A percentile compares a stretch with the other conserved stretches of the same genome.
Evolutionary conservation across 2,329 filamentous ascomycete genomes (phyloP).

Genomic region (Coniochaeta pulveracea): DNA sequence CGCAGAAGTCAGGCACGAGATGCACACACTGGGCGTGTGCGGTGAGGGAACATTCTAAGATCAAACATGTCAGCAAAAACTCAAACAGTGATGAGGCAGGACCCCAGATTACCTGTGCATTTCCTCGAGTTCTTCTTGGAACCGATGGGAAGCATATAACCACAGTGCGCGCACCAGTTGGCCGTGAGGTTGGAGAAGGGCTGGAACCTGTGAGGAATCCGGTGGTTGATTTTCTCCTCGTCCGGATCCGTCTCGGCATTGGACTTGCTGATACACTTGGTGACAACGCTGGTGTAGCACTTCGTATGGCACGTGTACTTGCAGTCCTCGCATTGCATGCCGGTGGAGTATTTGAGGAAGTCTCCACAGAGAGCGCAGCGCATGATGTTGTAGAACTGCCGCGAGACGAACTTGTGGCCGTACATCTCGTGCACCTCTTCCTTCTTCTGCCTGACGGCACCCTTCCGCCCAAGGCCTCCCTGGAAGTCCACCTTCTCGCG

Average conservation of each 20-base stretch:
- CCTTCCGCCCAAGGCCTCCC: conserved; percentile 84
- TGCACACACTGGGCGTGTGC: conserved; percentile 88
- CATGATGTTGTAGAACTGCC: conserved; percentile 99
- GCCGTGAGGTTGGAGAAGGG: conserved; percentile 96
- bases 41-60: conserved; percentile 81
- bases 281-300: conserved; percentile 92
- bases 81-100: not conserved
- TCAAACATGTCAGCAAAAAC: not conserved
- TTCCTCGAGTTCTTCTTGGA: conserved; percentile 82
- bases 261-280: conserved; percentile 98
- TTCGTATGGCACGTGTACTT: conserved; percentile 99
- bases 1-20: conserved; percentile 95
- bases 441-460: conserved; percentile 92
- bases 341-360: conserved; percentile 95
- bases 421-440: conserved; percentile 98
- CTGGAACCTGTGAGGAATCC: conserved; percentile 94
- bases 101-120: conserved; percentile 60
- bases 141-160: conserved; percentile 88
- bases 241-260: conserved; percentile 97
- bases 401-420: conserved; percentile 96
- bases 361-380: conserved; percentile 95
- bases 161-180: conserved; percentile 99
- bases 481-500: conserved; percentile 59
- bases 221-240: conserved; percentile 99
- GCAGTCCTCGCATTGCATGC: conserved; percentile 99